Evolutionary conservation across 345 rosid genomes (phyloP).

Genomic region (Alliaria petiolata): DNA sequence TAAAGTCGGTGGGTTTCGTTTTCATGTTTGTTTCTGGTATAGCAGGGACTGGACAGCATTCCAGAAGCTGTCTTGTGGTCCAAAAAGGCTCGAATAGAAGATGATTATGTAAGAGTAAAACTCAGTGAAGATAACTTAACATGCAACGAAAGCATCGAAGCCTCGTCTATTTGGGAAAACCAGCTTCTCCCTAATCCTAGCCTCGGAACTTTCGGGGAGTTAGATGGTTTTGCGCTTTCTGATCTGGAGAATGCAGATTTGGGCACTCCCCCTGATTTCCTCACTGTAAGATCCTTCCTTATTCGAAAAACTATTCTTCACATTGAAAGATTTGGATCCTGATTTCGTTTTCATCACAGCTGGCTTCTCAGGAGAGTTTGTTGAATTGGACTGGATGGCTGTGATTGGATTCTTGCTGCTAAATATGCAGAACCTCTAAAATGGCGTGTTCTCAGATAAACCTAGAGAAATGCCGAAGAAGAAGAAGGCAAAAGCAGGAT

Average conservation of each 20-base stretch:
- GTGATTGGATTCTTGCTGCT: slow-evolving; percentile 29
- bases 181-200: slow-evolving; percentile 26
- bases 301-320: neutral
- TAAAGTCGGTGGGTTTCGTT: neutral
- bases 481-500: neutral
- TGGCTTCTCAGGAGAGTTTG: slow-evolving; percentile 75
- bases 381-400: slow-evolving; percentile 59
- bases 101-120: slow-evolving; percentile 30
- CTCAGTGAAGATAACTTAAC: slow-evolving; percentile 45
- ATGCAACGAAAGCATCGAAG: slow-evolving; percentile 46
- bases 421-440: neutral
- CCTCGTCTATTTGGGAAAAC: slow-evolving; percentile 31
- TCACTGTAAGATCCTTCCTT: slow-evolving; percentile 49
- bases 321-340: neutral
- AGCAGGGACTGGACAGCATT: slow-evolving; percentile 37
- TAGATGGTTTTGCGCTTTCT: slow-evolving; percentile 42
- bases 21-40: neutral
- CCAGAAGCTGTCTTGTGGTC: slow-evolving; percentile 45
- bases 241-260: slow-evolving; percentile 70
- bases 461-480: neutral
- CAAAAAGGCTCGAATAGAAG: slow-evolving; percentile 67
- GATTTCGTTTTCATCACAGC: slow-evolving; percentile 28
- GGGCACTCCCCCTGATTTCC: slow-evolving; percentile 75
- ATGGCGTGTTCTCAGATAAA: no score
- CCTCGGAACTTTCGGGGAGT: slow-evolving; percentile 14